Base-by-base conservation (phyloP, 176 grass and related monocot genomes). In the Canna indica region DNA sequence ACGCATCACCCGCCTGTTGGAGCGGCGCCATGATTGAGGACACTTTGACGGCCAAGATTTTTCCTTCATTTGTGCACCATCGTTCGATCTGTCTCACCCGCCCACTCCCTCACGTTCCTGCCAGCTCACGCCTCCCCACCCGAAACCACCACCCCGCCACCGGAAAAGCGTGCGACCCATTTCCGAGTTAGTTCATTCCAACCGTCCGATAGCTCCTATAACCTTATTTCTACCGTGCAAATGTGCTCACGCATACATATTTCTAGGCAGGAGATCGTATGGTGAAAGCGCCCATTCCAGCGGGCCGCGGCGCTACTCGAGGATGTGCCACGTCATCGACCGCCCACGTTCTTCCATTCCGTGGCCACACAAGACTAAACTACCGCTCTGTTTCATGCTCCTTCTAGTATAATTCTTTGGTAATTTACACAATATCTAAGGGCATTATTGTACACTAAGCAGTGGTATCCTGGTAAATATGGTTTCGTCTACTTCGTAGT, bases 401-500 rank as follows among this genome's bases (percentile, higher is more conserved):
- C 26, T 30, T 15, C 12, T 60, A 32, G 13, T 11, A n/a, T n/a
- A 63, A 63, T 27, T 64, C 1, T 18, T 33, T 1, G 11, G 35
- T 65, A 2, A 3, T 29, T 31, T 15, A 14, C 1, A 15, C 14
- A 31, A 28, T 30, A 2, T 2, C 0, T 10, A 60, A 15, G 63
- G 34, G 34, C 7, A 24, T 22, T 38, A 4, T 11, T n/a, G 34
- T n/a, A 25, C n/a, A 66, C 1, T 14, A 17, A 0, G 6, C 18
- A 61, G 36, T 74, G 72, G 72, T 25, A 74, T 39, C 25, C 14
- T 41, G 13, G 72, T 74, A 74, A 61, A 44, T 74, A 60, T 61
- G 4, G 16, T 0, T 11, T 17, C 20, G 26, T 61, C 34, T 61
- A 17, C 54, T 39, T 22, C 50, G 10, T 53, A 12, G 6, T 30